Conservation (phyloP, 2,329 filamentous ascomycete genomes). For the Apiospora arundinis region DNA sequence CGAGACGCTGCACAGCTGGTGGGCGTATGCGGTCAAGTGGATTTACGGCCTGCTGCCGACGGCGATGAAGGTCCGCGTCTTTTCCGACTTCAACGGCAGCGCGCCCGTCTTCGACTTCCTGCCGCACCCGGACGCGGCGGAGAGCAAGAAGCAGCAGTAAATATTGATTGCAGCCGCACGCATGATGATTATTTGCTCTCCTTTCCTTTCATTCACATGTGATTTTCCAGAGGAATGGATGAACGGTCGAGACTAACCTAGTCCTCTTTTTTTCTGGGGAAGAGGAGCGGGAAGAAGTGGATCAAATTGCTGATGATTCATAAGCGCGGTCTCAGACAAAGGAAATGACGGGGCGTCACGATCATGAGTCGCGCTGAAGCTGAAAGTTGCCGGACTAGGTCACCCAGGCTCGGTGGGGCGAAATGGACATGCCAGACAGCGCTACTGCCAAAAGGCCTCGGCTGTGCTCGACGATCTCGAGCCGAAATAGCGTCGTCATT, state of each 20-base stretch:
- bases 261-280: not conserved
- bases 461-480: not conserved
- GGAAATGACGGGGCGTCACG: constrained; percentile 11
- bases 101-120: constrained; percentile 4
- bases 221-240: not conserved
- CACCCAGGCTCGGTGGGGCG: not conserved
- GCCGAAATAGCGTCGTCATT: constrained; percentile 11
- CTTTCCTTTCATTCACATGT: not conserved
- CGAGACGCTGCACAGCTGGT: constrained; percentile 36
- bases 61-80: not conserved
- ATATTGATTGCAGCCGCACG: not conserved
- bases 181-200: not conserved
- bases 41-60: not conserved
- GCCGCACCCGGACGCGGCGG: not conserved
- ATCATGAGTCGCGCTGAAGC: constrained; percentile 10
- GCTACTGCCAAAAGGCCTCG: not conserved
- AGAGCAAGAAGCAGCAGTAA: not conserved
- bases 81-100: constrained; percentile 12
- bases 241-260: not conserved
- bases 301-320: not conserved
- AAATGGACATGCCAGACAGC: not conserved
- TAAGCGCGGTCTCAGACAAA: not conserved
- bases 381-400: not conserved
- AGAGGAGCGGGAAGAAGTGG: not conserved
- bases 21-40: constrained; percentile 16